Evolutionary conservation across 495 filamentous ascomycete genomes (phyloP), one percentile per base, ranked within the genome.

Genomic region (Penicillium daleae): DNA sequence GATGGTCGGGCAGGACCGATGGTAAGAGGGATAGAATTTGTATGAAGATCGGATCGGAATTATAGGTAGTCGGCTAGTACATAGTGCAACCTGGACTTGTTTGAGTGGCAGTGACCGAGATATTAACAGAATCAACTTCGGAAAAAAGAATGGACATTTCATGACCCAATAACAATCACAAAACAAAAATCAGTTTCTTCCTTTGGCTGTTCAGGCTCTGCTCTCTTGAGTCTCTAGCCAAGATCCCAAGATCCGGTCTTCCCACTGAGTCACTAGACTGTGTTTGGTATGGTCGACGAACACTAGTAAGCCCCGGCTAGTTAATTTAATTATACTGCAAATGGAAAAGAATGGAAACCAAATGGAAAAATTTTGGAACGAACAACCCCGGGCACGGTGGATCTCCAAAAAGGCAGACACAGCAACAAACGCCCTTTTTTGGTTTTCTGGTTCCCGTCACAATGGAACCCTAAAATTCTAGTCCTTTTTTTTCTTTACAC

Each of bases 401-500:
- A 33, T 10, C 29, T 17, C 27, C 50, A 31, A 15, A 26, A 17
- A n/a, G 22, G n/a, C n/a, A 8, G 8, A 9, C 19, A 32, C 19
- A 31, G 27, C 49, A 32, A 52, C 49, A 62, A 71, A 59, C 52
- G 29, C 49, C 53, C 52, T 46, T 56, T 42, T 31, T 31, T 31
- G 3, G 3, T 46, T 56, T 57, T 58, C 39, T 54, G 40, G 62
- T 55, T 60, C 57, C 65, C 62, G 62, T 69, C 66, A 66, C 44
- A 64, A 71, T 71, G 64, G 64, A 66, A 71, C 64, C 66, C 66
- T 69, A 69, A 71, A 63, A 56, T 62, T 50, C 51, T 60, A 24
- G 19, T n/a, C 27, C 33, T 31, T 15, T 53, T 27, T 31, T 59
- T 51, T 49, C 12, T 33, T 61, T 27, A 39, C 9, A 10, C 13